Evolutionary conservation across 441 rosid genomes (phyloP).

Genomic region (Euphorbia schlechtendalii): DNA sequence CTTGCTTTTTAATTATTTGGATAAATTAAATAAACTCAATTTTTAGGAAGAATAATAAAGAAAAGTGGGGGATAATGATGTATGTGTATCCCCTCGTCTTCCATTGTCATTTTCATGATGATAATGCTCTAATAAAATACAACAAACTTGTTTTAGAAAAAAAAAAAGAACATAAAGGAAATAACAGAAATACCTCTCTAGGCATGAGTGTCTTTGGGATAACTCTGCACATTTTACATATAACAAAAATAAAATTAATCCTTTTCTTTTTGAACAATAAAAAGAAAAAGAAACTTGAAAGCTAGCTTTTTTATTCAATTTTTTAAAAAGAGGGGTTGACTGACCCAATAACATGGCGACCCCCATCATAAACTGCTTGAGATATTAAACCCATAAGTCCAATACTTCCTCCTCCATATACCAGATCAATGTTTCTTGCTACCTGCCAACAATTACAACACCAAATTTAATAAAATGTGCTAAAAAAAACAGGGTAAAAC

Average conservation of each 20-base stretch:
- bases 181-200: conserved; percentile 56
- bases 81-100: not conserved
- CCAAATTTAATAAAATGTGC: not conserved
- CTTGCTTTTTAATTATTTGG: not conserved
- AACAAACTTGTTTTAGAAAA: too few relatives aligned
- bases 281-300: conserved; percentile 13
- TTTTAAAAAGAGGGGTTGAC: too few relatives aligned
- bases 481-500: not conserved
- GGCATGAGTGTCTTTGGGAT: conserved; percentile 96
- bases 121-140: not conserved
- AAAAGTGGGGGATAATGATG: not conserved
- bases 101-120: conserved; percentile 1
- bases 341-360: conserved; percentile 90
- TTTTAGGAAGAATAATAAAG: not conserved
- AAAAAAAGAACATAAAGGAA: not conserved
- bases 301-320: too few relatives aligned
- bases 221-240: conserved; percentile 54
- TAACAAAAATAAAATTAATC: conserved; percentile 5
- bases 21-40: not conserved
- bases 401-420: conserved; percentile 92
- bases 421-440: conserved; percentile 78
- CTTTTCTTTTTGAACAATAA: conserved; percentile 15
- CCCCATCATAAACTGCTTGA: too few relatives aligned
- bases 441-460: conserved; percentile 52
- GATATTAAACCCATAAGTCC: conserved; percentile 89